Evolutionary conservation across 2,329 filamentous ascomycete genomes (phyloP), one percentile per base, ranked within the genome.

Genomic region (Lachnellula willkommii): DNA sequence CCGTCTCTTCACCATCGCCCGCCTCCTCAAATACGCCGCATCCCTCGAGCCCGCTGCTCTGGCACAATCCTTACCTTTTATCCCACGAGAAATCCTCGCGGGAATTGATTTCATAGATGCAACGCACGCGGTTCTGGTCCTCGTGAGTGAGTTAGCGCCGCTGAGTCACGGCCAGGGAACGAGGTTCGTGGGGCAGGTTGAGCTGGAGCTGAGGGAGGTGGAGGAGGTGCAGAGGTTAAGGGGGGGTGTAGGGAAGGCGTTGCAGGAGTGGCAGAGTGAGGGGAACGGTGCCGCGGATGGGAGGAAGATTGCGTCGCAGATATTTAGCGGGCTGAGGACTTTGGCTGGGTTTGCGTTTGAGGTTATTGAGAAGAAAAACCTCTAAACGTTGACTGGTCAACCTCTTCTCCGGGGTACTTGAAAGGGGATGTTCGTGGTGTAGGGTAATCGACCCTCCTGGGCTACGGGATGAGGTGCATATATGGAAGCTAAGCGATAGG

Each of bases 91-190:
- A 20, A 57, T 65, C 0, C 62, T 82, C 17, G 65, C 67, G 4
- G 71, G 73, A 15, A 74, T 79, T 9, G 80, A 83, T 55, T 79
- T 79, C 58, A 73, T 80, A 3, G 78, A 76, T 9, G 69, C 82
- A 50, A 79, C 77, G 58, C 79, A 84, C 61, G 76, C 77, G 53
- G 65, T 84, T 14, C 69, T 83, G 53, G 69, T 75, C 39, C 72
- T 84, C 62, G 71, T 79, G 12, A 60, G 76, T 20, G 68, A 72
- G 32, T 73, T 75, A 47, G 74, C 71, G 1, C 73, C 74, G 0
- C 61, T 67, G 28, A 75, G 71, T 4, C 74, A 78, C 58, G 72
- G 73, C 5, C 68, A 72, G 6, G 74, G 75, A 6, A 82, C 79
- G 75, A 72, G 72, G 26, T 69, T 81, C 2, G 64, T 75, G 36